Evolutionary conservation across 2,329 filamentous ascomycete genomes (phyloP), one percentile per base, ranked within the genome.

Genomic region (Fusarium metavorans): DNA sequence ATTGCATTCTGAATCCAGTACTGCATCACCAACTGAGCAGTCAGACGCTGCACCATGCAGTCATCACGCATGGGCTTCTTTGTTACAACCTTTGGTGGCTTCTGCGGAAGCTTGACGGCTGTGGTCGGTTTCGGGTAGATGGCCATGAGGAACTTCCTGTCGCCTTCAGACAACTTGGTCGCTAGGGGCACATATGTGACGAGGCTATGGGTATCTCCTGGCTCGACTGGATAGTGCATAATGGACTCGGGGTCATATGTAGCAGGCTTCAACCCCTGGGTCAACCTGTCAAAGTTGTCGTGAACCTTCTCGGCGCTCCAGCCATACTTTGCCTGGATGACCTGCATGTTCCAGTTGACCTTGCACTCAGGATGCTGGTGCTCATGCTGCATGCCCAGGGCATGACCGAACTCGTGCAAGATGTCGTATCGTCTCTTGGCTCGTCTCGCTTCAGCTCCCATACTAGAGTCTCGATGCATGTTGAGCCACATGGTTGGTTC

Each of bases 371-470:
- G 68, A 4, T 39, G 61, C 27, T 58, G 37, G 14, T 71, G 68
- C 48, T 71, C 68, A 5, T 71, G 68, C n/a, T 41, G n/a, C 27
- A 43, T 57, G 3, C 65, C 68, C 7, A 71, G 56, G 4, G 65
- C 68, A 34, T 71, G 68, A 3, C 68, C 68, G n/a, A 71, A 68
- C 61, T 71, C 68, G 13, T 71, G 68, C 2, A 68, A 27, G n/a
- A 68, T 35, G 25, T 7, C 20, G 30, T 39, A 18, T 32, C n/a
- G 37, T 65, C 68, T 6, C 35, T 59, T 37, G 39, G 18, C 56
- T 35, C 61, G 45, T 35, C 66, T 54, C 27, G n/a, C n/a, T 9
- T 54, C 50, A 9, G 27, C 30, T 32, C 27, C 50, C 50, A 54
- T 32, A 6, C 6, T 34, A 2, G 50, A 54, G n/a, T 32, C 18